Percentiles rank a stretch among this genome's conserved stretches.
Conservation (phyloP, 805 yeast genomes). For the Candida vartiovaarae region DNA sequence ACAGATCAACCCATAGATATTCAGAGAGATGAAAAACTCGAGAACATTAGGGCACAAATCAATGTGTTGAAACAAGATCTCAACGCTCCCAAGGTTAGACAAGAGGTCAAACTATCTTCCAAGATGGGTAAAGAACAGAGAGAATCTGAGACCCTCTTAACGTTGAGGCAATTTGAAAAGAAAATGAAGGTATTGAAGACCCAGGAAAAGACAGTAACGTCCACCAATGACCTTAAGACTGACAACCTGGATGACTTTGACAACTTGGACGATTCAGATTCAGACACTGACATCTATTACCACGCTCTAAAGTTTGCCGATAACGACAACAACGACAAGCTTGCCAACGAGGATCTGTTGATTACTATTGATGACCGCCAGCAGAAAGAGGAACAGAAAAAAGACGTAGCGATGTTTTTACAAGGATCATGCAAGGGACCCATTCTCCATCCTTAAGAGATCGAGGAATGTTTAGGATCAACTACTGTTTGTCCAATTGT, state of each 20-base stretch:
- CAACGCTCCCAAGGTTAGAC: neutral
- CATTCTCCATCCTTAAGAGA: too few relatives aligned
- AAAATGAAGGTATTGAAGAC: conserved; percentile 11
- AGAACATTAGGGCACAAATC: neutral
- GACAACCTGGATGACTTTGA: conserved; percentile 18
- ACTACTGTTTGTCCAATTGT: too few relatives aligned
- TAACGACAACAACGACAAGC: conserved; percentile 6
- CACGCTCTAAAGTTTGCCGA: conserved; percentile 17
- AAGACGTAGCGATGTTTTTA: conserved; percentile 10
- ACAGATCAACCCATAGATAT: neutral
- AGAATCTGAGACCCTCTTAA: conserved; percentile 23
- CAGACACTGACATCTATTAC: conserved; percentile 13
- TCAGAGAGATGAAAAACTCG: neutral
- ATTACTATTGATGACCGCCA: conserved; percentile 12
- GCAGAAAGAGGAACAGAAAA: neutral
- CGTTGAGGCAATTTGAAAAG: conserved; percentile 22
- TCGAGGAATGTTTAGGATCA: too few relatives aligned
- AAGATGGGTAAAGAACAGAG: conserved; percentile 8
- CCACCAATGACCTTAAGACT: neutral
- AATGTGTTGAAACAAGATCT: conserved; percentile 1
- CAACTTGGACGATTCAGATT: conserved; percentile 18
- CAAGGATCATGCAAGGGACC: neutral
- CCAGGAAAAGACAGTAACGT: too few relatives aligned
- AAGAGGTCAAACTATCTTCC: neutral
- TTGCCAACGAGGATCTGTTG: conserved; percentile 15